phyloP scores from a whole-genome alignment of 768 basidiomycete genomes.

The Polyporus arcularius region DNA sequence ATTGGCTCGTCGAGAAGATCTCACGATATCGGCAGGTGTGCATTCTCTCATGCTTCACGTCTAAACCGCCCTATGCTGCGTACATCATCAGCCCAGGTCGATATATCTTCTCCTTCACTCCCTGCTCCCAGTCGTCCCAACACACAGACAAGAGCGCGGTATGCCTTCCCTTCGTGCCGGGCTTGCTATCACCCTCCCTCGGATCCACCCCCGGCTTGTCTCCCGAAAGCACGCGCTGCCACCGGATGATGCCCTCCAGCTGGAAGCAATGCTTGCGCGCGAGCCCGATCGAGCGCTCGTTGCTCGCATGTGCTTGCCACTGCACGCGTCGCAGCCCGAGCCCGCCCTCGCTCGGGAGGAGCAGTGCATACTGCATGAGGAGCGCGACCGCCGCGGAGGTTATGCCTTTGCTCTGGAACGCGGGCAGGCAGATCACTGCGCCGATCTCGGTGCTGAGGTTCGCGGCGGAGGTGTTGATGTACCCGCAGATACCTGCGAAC shows the following conservation, averaged over 20 bases:
- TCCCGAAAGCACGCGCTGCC: constrained; percentile 51
- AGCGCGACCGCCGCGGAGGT: constrained; percentile 39
- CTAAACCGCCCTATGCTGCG: background rate
- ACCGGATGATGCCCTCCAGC: constrained; percentile 52
- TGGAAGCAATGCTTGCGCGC: constrained; percentile 64
- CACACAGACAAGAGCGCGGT: constrained; percentile 50
- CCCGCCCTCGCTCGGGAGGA: constrained; percentile 40
- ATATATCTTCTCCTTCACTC: constrained; percentile 27
- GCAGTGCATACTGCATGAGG: constrained; percentile 42
- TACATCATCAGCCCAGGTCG: background rate
- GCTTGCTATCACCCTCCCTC: constrained; percentile 27
- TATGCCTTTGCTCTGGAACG: constrained; percentile 41
- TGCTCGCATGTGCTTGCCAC: constrained; percentile 57
- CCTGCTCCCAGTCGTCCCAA: constrained; percentile 59
- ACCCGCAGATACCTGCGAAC: constrained; percentile 41
- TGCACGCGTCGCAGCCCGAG: constrained; percentile 62
- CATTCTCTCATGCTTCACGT: background rate
- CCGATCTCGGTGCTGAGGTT: constrained; percentile 40
- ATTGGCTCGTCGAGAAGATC: too few relatives aligned
- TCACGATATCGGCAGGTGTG: background rate
- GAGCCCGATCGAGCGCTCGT: constrained; percentile 46
- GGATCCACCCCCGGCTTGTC: constrained; percentile 25
- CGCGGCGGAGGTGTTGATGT: constrained; percentile 31
- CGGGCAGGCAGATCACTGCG: constrained; percentile 34
- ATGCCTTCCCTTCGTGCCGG: constrained; percentile 41